Percentiles rank a stretch among this genome's conserved stretches.
Conservation (phyloP, 2,329 filamentous ascomycete genomes). For the Helotiales sp. region DNA sequence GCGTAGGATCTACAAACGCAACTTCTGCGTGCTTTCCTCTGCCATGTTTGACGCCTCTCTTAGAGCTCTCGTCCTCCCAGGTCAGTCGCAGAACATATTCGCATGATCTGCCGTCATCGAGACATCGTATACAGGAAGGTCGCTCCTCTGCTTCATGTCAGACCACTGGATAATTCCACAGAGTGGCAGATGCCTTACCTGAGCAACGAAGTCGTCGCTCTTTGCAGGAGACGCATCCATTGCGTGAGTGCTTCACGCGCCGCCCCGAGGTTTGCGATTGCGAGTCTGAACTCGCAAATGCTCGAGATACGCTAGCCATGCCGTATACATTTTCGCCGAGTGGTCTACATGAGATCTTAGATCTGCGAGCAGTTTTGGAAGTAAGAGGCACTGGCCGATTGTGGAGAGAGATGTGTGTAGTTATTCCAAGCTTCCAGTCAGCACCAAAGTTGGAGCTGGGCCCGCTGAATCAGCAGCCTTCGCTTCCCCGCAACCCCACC, state of each 20-base stretch:
- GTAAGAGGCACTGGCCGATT: too few relatives aligned
- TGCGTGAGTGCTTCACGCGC: conserved; percentile 13
- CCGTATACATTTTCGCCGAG: not conserved
- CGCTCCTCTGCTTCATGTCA: conserved; percentile 5
- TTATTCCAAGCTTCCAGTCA: too few relatives aligned
- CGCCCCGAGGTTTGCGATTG: conserved; percentile 2
- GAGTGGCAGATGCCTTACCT: not conserved
- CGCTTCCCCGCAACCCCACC: too few relatives aligned
- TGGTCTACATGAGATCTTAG: not conserved
- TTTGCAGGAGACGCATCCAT: conserved; percentile 13
- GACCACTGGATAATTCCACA: not conserved
- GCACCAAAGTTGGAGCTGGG: too few relatives aligned
- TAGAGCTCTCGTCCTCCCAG: conserved; percentile 12
- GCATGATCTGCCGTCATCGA: conserved; percentile 8
- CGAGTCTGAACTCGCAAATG: not conserved
- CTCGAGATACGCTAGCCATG: not conserved
- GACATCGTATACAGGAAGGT: conserved; percentile 10
- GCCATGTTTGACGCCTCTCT: conserved; percentile 11
- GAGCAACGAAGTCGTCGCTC: conserved; percentile 10
- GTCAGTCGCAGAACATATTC: conserved; percentile 12
- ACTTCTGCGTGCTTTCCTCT: conserved; percentile 5
- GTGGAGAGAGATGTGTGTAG: too few relatives aligned
- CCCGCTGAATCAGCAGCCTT: too few relatives aligned
- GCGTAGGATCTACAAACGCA: conserved; percentile 9
- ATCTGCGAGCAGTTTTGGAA: not conserved